Conservation (phyloP, 768 basidiomycete species). For the Boletus patriciae region DNA sequence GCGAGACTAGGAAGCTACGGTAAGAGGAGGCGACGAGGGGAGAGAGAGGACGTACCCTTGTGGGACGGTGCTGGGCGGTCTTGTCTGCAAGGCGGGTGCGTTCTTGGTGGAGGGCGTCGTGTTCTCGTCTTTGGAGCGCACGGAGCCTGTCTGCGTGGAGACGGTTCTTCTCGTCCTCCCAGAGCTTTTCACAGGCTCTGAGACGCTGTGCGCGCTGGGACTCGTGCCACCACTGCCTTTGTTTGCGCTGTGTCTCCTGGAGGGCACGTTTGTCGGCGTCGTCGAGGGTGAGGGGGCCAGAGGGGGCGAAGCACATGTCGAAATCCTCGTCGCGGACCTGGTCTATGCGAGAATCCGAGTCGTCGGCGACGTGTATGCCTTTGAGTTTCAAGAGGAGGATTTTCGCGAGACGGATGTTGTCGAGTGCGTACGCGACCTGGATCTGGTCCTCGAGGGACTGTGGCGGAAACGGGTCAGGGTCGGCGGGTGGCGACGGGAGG, state of each 20-base stretch:
- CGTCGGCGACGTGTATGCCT: conserved; percentile 58
- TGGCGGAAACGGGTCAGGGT: no score
- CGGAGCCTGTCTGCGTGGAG: conserved; percentile 41
- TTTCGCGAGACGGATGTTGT: conserved; percentile 67
- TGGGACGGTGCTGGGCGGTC: conserved; percentile 7
- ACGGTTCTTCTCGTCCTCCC: conserved; percentile 48
- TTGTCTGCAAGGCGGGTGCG: conserved; percentile 24
- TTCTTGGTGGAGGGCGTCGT: conserved; percentile 28
- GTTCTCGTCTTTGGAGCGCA: conserved; percentile 36
- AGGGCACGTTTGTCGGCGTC: conserved; percentile 43
- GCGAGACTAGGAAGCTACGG: conserved; percentile 16
- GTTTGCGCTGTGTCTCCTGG: conserved; percentile 36
- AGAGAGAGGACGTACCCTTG: conserved; percentile 20
- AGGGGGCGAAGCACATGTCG: conserved; percentile 38
- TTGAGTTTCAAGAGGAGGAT: conserved; percentile 59
- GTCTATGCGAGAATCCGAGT: conserved; percentile 63
- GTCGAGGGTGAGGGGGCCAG: conserved; percentile 40
- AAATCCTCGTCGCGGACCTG: conserved; percentile 55
- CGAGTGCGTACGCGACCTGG: conserved; percentile 64
- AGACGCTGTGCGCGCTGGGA: conserved; percentile 42
- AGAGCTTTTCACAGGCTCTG: conserved; percentile 46
- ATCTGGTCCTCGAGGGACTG: conserved; percentile 60
- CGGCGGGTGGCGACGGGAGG: conserved; percentile 31
- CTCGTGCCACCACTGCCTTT: conserved; percentile 34
- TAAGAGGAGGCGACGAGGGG: conserved; percentile 1